Evolutionary conservation across 1,284 basidiomycete genomes (phyloP).

Genomic region (Tilletia horrida): DNA sequence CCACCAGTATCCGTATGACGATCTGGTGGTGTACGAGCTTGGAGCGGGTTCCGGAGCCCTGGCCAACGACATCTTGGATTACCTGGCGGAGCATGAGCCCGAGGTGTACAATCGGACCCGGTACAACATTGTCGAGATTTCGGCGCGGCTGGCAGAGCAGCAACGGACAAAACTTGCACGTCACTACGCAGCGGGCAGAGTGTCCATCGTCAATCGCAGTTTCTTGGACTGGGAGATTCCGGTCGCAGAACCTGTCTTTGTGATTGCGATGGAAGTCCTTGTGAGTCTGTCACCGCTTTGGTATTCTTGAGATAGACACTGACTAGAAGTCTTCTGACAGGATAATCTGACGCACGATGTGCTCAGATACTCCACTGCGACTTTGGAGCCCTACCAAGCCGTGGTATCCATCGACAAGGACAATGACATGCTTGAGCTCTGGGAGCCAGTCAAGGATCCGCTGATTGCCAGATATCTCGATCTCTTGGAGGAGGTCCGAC

Average conservation of each 20-base stretch:
- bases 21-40: slow-evolving; percentile 92
- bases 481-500: slow-evolving; percentile 24
- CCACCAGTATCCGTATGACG: slow-evolving; percentile 93
- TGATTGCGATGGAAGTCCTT: slow-evolving; percentile 91
- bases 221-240: slow-evolving; percentile 79
- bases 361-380: slow-evolving; percentile 75
- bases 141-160: slow-evolving; percentile 68
- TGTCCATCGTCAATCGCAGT: slow-evolving; percentile 74
- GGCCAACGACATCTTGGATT: slow-evolving; percentile 80
- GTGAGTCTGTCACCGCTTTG: slow-evolving; percentile 60
- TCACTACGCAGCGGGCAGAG: slow-evolving; percentile 58
- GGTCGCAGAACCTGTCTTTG: slow-evolving; percentile 80
- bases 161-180: slow-evolving; percentile 60
- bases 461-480: slow-evolving; percentile 68
- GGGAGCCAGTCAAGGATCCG: slow-evolving; percentile 79
- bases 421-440: slow-evolving; percentile 82
- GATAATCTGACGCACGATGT: slow-evolving; percentile 98
- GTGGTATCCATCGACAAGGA: slow-evolving; percentile 74
- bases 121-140: slow-evolving; percentile 93
- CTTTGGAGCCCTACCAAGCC: slow-evolving; percentile 76
- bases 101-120: slow-evolving; percentile 85
- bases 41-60: slow-evolving; percentile 96
- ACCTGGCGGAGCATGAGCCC: slow-evolving; percentile 72
- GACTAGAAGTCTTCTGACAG: slow-evolving; percentile 56
- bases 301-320: not conserved